Evolutionary conservation across 2,329 filamentous ascomycete species (phyloP).

Genomic region (Colletotrichum tabaci): DNA sequence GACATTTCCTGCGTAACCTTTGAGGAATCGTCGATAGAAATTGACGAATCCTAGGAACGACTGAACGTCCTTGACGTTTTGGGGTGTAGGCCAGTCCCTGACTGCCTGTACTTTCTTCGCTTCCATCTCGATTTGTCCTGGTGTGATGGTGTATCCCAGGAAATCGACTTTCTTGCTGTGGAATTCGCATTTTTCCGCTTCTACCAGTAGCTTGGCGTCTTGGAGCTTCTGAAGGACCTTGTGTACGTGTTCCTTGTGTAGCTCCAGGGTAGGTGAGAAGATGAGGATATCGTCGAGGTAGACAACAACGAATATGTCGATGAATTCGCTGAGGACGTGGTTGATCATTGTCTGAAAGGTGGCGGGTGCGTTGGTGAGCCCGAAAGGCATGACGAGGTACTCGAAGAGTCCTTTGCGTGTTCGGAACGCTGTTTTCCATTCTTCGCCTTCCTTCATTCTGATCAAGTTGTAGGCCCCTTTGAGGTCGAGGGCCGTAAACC

Average conservation of each 20-base stretch:
- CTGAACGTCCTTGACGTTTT: neutral
- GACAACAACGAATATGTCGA: neutral
- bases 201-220: neutral
- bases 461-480: too few relatives aligned
- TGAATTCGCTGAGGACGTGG: neutral
- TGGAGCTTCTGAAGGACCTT: neutral
- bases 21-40: neutral
- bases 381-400: neutral
- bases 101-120: neutral
- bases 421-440: too few relatives aligned
- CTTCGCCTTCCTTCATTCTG: too few relatives aligned
- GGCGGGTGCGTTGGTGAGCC: neutral
- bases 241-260: neutral
- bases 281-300: neutral
- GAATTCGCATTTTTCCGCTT: neutral
- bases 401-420: too few relatives aligned
- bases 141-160: too few relatives aligned
- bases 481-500: too few relatives aligned
- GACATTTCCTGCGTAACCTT: neutral
- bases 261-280: neutral
- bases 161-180: neutral
- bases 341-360: constrained; percentile 1
- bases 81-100: neutral
- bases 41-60: neutral
- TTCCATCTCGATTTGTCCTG: neutral